Conservation (phyloP, 2,329 filamentous ascomycete genomes). For the Neonectria magnoliae region DNA sequence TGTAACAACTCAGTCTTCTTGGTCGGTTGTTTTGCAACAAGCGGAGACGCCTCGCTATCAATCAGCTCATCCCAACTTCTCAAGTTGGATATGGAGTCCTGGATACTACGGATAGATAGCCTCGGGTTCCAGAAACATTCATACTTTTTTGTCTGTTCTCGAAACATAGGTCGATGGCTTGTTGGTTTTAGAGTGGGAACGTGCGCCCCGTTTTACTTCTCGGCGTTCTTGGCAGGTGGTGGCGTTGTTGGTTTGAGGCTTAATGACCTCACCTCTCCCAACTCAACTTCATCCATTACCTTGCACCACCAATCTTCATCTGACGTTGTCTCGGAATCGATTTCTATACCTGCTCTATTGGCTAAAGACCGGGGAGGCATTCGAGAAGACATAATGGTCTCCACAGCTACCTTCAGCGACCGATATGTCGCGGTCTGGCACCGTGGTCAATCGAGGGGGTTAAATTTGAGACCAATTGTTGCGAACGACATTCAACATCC, state of each 20-base stretch:
- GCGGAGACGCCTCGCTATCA: background rate
- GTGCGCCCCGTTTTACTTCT: slow-evolving; percentile 13
- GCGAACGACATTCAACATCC: background rate
- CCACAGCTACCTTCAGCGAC: background rate
- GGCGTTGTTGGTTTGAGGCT: slow-evolving; percentile 17
- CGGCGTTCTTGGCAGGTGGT: slow-evolving; percentile 16
- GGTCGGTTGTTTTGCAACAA: background rate
- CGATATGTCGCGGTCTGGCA: background rate
- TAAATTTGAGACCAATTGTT: too few relatives aligned
- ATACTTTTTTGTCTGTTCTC: background rate
- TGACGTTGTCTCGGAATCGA: background rate
- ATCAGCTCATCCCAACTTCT: background rate
- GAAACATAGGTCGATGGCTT: background rate
- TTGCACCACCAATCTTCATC: background rate
- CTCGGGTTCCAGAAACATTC: background rate
- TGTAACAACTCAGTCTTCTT: background rate
- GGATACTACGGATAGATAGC: background rate
- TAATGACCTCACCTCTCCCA: slow-evolving; percentile 3
- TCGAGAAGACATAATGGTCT: background rate
- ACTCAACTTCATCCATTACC: slow-evolving; percentile 1
- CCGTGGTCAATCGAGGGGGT: background rate
- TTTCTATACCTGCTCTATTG: too few relatives aligned
- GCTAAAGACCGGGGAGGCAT: background rate
- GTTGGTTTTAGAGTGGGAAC: slow-evolving; percentile 15
- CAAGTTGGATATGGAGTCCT: too few relatives aligned